Evolutionary conservation across 257 asterid species (phyloP).

Genomic region (Nicotiana tabacum): DNA sequence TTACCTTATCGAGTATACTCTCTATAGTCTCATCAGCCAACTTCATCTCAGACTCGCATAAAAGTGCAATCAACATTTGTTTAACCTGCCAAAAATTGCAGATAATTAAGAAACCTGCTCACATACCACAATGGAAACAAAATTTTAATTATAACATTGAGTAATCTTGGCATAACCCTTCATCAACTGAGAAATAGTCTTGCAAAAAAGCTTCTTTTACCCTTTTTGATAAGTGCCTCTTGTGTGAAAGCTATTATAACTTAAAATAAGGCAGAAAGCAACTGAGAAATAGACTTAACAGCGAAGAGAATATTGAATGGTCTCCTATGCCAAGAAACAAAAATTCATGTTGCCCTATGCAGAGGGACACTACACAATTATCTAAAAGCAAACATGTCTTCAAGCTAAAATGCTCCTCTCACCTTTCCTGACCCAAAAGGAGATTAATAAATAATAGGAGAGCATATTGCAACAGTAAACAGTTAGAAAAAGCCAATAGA

Average conservation of each 20-base stretch:
- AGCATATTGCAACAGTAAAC: neutral
- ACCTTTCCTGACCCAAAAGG: neutral
- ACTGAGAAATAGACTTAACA: neutral
- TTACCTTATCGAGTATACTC: slow-evolving; percentile 81
- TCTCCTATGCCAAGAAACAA: slow-evolving; percentile 2
- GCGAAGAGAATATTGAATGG: neutral
- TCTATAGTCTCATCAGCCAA: slow-evolving; percentile 94
- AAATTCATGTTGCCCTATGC: neutral
- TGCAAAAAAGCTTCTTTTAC: neutral
- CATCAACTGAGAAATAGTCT: neutral
- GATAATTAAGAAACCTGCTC: slow-evolving; percentile 16
- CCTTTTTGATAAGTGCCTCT: neutral
- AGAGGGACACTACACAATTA: too few relatives aligned
- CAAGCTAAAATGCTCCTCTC: neutral
- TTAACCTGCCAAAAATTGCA: slow-evolving; percentile 65
- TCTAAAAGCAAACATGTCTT: too few relatives aligned
- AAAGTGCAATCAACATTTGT: slow-evolving; percentile 93
- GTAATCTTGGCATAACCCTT: neutral
- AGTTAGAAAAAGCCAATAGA: neutral
- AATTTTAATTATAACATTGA: neutral
- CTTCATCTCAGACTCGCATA: slow-evolving; percentile 92
- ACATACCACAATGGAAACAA: slow-evolving; percentile 6
- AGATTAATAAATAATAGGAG: neutral
- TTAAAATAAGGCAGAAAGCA: neutral
- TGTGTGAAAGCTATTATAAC: neutral